These are phyloP conservation scores for Tricholomella constricta DNA, from an alignment of 768 basidiomycete genomes.

Conservation along the genomic window DNA sequence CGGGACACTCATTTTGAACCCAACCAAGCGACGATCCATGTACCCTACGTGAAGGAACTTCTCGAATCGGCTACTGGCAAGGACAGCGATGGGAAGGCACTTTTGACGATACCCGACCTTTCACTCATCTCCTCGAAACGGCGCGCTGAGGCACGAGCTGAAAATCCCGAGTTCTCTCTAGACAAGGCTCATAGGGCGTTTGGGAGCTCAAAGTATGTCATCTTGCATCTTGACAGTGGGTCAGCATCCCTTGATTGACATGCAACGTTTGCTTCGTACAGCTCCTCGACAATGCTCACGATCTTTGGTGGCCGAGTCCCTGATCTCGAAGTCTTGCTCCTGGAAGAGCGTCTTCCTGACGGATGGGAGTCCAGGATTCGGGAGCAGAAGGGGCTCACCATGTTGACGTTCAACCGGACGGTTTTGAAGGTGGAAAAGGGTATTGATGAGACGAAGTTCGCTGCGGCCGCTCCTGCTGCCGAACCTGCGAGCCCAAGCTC, in stretches of 20 bases:
- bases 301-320: slow-evolving; percentile 66
- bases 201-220: slow-evolving; percentile 64
- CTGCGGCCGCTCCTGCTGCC: slow-evolving; percentile 2
- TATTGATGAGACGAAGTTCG: slow-evolving; percentile 39
- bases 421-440: slow-evolving; percentile 43
- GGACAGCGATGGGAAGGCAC: slow-evolving; percentile 42
- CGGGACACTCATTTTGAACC: slow-evolving; percentile 45
- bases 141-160: slow-evolving; percentile 52
- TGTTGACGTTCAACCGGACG: slow-evolving; percentile 53
- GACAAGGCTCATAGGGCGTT: slow-evolving; percentile 57
- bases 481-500: slow-evolving; percentile 1
- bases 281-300: slow-evolving; percentile 62
- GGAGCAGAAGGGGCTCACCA: slow-evolving; percentile 59
- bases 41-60: slow-evolving; percentile 55
- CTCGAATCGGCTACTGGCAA: slow-evolving; percentile 62
- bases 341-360: slow-evolving; percentile 69
- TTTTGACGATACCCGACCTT: slow-evolving; percentile 62
- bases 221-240: not conserved
- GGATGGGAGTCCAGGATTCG: slow-evolving; percentile 69
- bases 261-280: slow-evolving; percentile 23
- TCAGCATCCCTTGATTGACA: slow-evolving; percentile 1
- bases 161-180: slow-evolving; percentile 61
- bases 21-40: slow-evolving; percentile 55
- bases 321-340: slow-evolving; percentile 56
- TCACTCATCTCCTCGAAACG: slow-evolving; percentile 60